Conservation (phyloP, 2,329 filamentous ascomycete species). For the Fusarium odoratissimum region DNA sequence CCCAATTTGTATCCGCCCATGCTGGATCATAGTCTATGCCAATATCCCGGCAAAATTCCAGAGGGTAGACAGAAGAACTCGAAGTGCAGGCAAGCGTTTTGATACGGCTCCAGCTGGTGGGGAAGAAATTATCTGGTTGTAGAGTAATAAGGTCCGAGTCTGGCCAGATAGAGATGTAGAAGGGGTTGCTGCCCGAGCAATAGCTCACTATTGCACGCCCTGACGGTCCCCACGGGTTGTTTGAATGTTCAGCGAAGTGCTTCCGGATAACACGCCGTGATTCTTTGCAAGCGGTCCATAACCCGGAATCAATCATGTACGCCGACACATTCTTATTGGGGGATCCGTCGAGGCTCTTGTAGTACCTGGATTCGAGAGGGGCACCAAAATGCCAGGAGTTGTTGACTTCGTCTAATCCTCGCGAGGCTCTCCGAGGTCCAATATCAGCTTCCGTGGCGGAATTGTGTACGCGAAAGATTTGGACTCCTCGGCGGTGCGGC, state of each 20-base stretch:
- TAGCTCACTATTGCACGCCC: not conserved
- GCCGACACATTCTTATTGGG: not conserved
- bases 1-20: too few relatives aligned
- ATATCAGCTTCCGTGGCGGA: too few relatives aligned
- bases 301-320: not conserved
- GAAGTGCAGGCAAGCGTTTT: too few relatives aligned
- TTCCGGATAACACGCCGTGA: not conserved
- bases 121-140: too few relatives aligned
- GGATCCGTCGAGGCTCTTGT: too few relatives aligned
- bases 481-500: not conserved
- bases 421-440: too few relatives aligned
- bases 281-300: not conserved
- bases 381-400: not conserved
- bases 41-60: too few relatives aligned
- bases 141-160: too few relatives aligned
- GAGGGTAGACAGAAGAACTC: too few relatives aligned
- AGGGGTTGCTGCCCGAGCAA: not conserved
- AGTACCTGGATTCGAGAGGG: not conserved
- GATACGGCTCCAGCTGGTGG: too few relatives aligned
- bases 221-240: not conserved
- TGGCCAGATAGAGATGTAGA: not conserved
- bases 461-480: not conserved
- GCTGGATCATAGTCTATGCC: too few relatives aligned
- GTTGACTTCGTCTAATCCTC: too few relatives aligned
- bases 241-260: not conserved